A percentile compares a stretch with the other conserved stretches of the same genome.
Evolutionary conservation across 257 asterid species (phyloP).

Genomic region (Cordia subcordata): DNA sequence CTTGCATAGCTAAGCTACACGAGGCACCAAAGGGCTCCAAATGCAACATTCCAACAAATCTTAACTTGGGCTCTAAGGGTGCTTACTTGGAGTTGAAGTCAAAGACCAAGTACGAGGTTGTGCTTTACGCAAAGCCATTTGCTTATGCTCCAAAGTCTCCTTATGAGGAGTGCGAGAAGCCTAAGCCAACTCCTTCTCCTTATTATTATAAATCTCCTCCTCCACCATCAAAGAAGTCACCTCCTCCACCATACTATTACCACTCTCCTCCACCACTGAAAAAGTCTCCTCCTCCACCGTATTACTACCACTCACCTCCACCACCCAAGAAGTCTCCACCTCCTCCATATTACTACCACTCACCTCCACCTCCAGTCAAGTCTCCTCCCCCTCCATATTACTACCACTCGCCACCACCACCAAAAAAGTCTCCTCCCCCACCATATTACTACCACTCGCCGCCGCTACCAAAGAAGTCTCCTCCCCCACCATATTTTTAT

Average conservation of each 20-base stretch:
- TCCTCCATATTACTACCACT: neutral
- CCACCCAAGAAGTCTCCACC: no score
- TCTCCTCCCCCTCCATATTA: slow-evolving; percentile 7
- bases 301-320: slow-evolving; percentile 27
- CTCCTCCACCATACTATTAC: slow-evolving; percentile 19
- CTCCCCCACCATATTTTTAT: slow-evolving; percentile 14
- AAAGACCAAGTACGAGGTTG: slow-evolving; percentile 52
- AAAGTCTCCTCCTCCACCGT: slow-evolving; percentile 30
- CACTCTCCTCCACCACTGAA: slow-evolving; percentile 39
- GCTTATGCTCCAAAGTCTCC: slow-evolving; percentile 70
- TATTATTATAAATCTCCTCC: slow-evolving; percentile 60
- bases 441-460: slow-evolving; percentile 18
- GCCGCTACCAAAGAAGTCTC: slow-evolving; percentile 10
- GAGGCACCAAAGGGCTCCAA: slow-evolving; percentile 58
- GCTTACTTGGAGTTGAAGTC: slow-evolving; percentile 58
- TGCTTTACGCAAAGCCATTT: slow-evolving; percentile 58
- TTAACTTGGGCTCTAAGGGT: slow-evolving; percentile 57
- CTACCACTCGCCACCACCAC: slow-evolving; percentile 3
- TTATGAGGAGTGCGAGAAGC: slow-evolving; percentile 39
- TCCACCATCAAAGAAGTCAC: slow-evolving; percentile 38
- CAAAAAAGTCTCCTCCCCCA: slow-evolving; percentile 21
- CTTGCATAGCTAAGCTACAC: slow-evolving; percentile 70
- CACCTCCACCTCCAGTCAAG: slow-evolving; percentile 10
- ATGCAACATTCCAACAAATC: slow-evolving; percentile 48
- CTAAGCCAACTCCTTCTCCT: slow-evolving; percentile 47